Evolutionary conservation across 352 stramenopile species (phyloP).

Genomic region (Phytophthora melonis): DNA sequence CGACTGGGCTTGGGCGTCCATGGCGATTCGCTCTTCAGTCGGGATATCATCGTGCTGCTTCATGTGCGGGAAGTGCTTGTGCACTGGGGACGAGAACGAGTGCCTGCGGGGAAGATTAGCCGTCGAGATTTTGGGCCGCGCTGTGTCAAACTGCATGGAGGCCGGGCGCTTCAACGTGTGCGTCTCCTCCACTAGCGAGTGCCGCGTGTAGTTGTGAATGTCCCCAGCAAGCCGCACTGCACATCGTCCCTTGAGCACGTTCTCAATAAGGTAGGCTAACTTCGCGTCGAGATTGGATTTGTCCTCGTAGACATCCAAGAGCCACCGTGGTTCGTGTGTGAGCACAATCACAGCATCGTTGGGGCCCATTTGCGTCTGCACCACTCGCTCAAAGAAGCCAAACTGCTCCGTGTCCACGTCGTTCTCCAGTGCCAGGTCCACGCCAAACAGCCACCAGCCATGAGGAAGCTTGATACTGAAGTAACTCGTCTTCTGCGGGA

Average conservation of each 20-base stretch:
- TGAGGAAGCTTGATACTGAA: constrained; percentile 92
- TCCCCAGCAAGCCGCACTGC: constrained; percentile 89
- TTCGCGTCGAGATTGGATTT: constrained; percentile 75
- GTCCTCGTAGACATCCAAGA: constrained; percentile 91
- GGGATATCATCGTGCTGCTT: constrained; percentile 25
- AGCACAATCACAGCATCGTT: constrained; percentile 92
- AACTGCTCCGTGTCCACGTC: constrained; percentile 95
- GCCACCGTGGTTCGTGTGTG: constrained; percentile 93
- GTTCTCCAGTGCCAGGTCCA: constrained; percentile 92
- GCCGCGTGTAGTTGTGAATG: constrained; percentile 95
- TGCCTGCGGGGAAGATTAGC: constrained; percentile 38
- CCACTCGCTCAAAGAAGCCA: constrained; percentile 90
- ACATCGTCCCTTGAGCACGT: constrained; percentile 77
- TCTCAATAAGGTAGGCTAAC: constrained; percentile 80
- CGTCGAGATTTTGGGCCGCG: constrained; percentile 19
- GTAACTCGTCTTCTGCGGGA: constrained; percentile 93
- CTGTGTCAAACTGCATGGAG: constrained; percentile 41
- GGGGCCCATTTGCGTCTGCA: constrained; percentile 73
- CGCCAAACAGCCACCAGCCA: constrained; percentile 93
- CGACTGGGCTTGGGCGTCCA: constrained; percentile 13
- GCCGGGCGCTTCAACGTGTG: constrained; percentile 40
- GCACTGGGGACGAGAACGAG: constrained; percentile 42
- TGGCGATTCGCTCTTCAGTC: constrained; percentile 23
- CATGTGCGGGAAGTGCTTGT: constrained; percentile 88
- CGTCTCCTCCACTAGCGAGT: constrained; percentile 72